Conservation (phyloP, 331 rosid genomes). For the Pyracantha coccinea region DNA sequence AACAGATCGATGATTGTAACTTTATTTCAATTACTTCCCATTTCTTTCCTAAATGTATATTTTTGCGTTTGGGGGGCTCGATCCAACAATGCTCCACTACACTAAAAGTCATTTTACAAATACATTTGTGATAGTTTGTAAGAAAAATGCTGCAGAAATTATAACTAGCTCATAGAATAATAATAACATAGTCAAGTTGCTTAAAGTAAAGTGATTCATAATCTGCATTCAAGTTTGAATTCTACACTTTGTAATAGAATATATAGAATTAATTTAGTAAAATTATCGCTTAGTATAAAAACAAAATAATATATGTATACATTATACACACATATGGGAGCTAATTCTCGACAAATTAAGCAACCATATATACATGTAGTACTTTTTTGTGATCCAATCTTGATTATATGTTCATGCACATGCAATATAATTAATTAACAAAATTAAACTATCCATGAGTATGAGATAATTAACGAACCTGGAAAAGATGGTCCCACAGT, state of each 20-base stretch:
- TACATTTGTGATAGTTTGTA: too few species aligned
- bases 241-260: too few species aligned
- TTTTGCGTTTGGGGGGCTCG: background rate
- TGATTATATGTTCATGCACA: background rate
- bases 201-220: too few species aligned
- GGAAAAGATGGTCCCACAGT: constrained; percentile 84
- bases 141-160: background rate
- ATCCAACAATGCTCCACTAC: background rate
- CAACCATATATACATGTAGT: background rate
- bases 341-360: background rate
- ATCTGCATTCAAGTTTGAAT: too few species aligned
- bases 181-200: background rate
- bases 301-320: too few species aligned
- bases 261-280: background rate
- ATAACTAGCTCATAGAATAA: background rate
- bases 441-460: background rate
- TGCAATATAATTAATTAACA: background rate
- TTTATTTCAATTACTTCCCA: background rate
- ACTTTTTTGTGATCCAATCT: background rate
- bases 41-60: background rate
- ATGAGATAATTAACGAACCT: constrained; percentile 28
- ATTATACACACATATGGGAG: background rate
- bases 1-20: background rate
- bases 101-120: background rate
- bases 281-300: background rate